Evolutionary conservation across 345 rosid species (phyloP).

Genomic region (Angophora floribunda): DNA sequence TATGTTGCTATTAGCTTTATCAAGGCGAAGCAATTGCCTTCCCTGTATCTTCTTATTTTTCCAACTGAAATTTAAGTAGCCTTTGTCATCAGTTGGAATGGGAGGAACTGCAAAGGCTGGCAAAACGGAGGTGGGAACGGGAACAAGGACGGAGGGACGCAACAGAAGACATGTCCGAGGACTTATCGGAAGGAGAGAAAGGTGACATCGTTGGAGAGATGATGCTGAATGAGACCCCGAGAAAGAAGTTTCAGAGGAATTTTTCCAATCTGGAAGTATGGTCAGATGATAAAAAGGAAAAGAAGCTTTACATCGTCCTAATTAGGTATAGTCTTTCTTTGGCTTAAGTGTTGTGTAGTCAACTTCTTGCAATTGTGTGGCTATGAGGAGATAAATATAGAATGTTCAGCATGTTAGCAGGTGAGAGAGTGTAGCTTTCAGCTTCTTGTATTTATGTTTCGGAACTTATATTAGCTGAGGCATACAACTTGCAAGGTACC

Average conservation of each 20-base stretch:
- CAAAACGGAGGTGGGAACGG: constrained; percentile 57
- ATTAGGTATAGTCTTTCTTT: constrained; percentile 44
- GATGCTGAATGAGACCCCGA: constrained; percentile 59
- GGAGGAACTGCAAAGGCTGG: constrained; percentile 59
- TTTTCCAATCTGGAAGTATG: constrained; percentile 76
- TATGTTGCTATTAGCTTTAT: background rate
- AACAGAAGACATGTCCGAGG: constrained; percentile 84
- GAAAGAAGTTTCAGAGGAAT: constrained; percentile 46
- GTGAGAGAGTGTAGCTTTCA: background rate
- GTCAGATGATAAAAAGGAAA: constrained; percentile 93
- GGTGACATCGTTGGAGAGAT: constrained; percentile 62
- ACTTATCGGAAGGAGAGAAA: constrained; percentile 93
- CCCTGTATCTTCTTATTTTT: background rate
- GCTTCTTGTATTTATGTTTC: background rate
- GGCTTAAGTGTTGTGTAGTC: background rate
- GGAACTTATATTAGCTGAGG: background rate
- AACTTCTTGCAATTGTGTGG: background rate
- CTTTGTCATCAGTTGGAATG: constrained; percentile 47
- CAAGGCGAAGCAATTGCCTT: background rate
- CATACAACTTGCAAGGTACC: background rate
- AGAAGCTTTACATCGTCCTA: constrained; percentile 81
- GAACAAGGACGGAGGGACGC: constrained; percentile 85
- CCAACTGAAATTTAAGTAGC: background rate
- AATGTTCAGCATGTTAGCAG: background rate
- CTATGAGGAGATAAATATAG: background rate